phyloP scores from a whole-genome alignment of 805 yeast species.

The Pichia membranifaciens region DNA sequence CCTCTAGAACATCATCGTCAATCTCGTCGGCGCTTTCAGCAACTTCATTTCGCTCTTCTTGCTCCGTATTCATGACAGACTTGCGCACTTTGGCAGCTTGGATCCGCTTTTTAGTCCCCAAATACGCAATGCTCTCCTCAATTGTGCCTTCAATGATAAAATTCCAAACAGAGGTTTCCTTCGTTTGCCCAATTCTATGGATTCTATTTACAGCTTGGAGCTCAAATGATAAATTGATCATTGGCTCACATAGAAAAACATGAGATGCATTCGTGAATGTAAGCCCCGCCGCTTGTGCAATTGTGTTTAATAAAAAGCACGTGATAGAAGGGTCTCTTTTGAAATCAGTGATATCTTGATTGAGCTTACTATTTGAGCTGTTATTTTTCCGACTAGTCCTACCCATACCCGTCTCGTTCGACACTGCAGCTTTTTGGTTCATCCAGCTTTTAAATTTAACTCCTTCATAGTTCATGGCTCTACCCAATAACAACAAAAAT shows the following conservation, averaged over 20 bases:
- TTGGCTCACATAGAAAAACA: constrained; percentile 87
- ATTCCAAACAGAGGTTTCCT: constrained; percentile 86
- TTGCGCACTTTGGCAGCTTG: constrained; percentile 31
- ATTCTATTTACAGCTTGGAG: constrained; percentile 88
- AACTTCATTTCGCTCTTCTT: constrained; percentile 7
- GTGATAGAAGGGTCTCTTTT: constrained; percentile 59
- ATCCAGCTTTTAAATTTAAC: constrained; percentile 53
- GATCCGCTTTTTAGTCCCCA: constrained; percentile 58
- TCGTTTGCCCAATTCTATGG: constrained; percentile 85
- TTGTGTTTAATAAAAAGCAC: constrained; percentile 80
- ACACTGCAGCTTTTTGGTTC: constrained; percentile 13
- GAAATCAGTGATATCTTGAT: constrained; percentile 49
- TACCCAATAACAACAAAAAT: constrained; percentile 58
- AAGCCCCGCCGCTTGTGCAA: constrained; percentile 84
- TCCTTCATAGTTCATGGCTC: constrained; percentile 56
- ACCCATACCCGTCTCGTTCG: background rate
- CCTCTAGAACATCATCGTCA: constrained; percentile 42
- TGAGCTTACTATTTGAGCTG: constrained; percentile 6
- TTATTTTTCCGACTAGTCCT: background rate
- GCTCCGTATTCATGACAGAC: background rate
- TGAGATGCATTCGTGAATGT: constrained; percentile 90
- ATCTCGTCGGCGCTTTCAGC: constrained; percentile 17
- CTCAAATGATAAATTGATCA: constrained; percentile 81
- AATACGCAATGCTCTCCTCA: constrained; percentile 77
- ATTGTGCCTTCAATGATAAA: constrained; percentile 79